Evolutionary conservation across 139 green algal species (phyloP).

Genomic region (Ostreobium quekettii): DNA sequence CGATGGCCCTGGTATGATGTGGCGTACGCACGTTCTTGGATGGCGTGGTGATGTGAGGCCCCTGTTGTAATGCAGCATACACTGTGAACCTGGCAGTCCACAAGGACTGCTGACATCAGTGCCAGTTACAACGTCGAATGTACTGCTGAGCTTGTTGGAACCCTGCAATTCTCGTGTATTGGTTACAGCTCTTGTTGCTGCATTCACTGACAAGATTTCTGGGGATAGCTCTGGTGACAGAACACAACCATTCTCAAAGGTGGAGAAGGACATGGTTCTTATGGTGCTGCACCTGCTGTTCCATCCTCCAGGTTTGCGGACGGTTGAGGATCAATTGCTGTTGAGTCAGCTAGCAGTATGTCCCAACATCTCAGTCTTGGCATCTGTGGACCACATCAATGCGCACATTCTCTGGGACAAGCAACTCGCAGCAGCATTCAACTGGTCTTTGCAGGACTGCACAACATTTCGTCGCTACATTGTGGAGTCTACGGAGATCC

Average conservation of each 20-base stretch:
- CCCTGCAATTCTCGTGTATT: too few species aligned
- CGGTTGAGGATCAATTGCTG: slow-evolving; percentile 41
- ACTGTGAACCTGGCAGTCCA: slow-evolving; percentile 1
- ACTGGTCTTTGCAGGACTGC: slow-evolving; percentile 5
- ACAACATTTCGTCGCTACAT: not conserved
- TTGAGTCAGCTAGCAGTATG: slow-evolving; percentile 58
- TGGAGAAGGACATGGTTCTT: not conserved
- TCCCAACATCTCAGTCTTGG: slow-evolving; percentile 54
- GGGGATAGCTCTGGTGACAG: too few species aligned
- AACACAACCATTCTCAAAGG: not conserved
- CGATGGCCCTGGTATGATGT: slow-evolving; percentile 56
- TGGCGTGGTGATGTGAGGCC: not conserved
- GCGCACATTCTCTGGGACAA: slow-evolving; percentile 71
- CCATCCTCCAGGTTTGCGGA: slow-evolving; percentile 36
- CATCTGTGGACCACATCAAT: slow-evolving; percentile 75
- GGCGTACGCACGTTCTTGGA: not conserved
- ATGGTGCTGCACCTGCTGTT: not conserved
- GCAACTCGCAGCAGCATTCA: slow-evolving; percentile 25
- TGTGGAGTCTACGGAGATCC: not conserved
- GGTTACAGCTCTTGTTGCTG: too few species aligned
- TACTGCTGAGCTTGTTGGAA: too few species aligned
- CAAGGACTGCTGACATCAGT: not conserved
- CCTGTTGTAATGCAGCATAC: not conserved
- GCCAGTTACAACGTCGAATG: not conserved
- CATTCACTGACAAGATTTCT: too few species aligned